Percentiles rank a stretch among this genome's conserved stretches.
Conservation (phyloP, 2,329 filamentous ascomycete genomes). For the Rhynchosporium graminicola region DNA sequence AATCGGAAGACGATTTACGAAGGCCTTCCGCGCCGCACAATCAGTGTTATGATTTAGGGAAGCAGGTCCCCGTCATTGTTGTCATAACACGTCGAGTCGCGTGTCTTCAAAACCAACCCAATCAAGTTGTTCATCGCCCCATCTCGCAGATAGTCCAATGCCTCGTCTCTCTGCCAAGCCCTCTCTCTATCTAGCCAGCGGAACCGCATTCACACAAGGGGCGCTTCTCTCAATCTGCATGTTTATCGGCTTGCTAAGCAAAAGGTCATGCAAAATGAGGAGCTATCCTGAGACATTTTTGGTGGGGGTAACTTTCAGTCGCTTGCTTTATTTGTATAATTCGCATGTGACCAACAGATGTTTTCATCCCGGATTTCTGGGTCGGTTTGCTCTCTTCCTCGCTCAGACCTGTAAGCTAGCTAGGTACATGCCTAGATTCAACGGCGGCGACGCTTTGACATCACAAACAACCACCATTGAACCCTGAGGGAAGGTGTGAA, state of each 20-base stretch:
- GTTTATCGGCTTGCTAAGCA: constrained; percentile 7
- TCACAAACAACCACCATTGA: not conserved
- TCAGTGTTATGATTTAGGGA: constrained; percentile 19
- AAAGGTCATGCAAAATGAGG: not conserved
- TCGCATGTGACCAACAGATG: not conserved
- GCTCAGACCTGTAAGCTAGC: constrained; percentile 14
- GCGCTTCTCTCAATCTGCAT: constrained; percentile 11
- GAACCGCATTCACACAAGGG: constrained; percentile 1
- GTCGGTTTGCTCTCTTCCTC: constrained; percentile 8
- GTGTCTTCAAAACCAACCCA: constrained; percentile 27
- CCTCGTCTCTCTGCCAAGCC: constrained; percentile 21
- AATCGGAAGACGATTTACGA: constrained; percentile 17
- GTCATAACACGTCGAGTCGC: constrained; percentile 27
- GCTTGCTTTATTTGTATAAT: not conserved
- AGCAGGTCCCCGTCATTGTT: constrained; percentile 27
- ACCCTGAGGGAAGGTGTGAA: constrained; percentile 15
- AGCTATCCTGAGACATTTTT: constrained; percentile 5
- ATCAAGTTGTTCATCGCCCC: constrained; percentile 22
- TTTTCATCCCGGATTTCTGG: not conserved
- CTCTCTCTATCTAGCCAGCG: not conserved
- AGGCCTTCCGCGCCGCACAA: constrained; percentile 13
- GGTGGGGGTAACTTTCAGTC: not conserved
- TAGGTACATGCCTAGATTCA: constrained; percentile 3
- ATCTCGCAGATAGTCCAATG: constrained; percentile 22
- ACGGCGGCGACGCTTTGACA: constrained; percentile 27